Conservation (phyloP, 371 early-diverging fungal species). For the Mucor piriformis region DNA sequence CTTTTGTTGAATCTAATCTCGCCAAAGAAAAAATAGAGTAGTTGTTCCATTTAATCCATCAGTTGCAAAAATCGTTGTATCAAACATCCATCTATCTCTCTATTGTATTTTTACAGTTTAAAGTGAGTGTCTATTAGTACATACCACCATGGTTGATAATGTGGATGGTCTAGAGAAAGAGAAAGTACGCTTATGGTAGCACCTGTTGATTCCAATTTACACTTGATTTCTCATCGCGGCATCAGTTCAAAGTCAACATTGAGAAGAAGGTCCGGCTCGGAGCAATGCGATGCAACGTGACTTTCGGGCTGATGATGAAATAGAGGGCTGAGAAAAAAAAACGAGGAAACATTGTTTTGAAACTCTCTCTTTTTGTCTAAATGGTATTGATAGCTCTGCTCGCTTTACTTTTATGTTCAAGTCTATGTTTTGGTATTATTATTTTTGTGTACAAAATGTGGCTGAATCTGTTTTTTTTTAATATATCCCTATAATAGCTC, state of each 20-base stretch:
- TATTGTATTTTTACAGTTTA: not conserved
- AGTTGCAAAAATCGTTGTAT: conserved; percentile 1
- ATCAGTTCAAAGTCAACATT: not conserved
- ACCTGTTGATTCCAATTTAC: conserved; percentile 11
- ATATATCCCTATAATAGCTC: not conserved
- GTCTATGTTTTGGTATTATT: conserved; percentile 14
- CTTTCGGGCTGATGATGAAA: too few relatives aligned
- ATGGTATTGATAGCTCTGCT: not conserved
- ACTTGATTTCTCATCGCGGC: not conserved
- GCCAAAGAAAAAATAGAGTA: not conserved
- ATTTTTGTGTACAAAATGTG: conserved; percentile 7
- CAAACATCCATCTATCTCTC: conserved; percentile 6
- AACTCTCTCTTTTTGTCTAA: not conserved
- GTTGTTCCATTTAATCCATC: conserved; percentile 11
- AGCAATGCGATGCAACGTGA: not conserved
- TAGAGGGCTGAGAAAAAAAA: not conserved
- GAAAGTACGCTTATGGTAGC: conserved; percentile 21
- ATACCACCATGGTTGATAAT: conserved; percentile 38
- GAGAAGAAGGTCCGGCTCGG: not conserved
- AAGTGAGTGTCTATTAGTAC: conserved; percentile 5
- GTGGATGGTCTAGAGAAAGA: conserved; percentile 35
- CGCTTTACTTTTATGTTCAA: conserved; percentile 4
- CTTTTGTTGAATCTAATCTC: not conserved
- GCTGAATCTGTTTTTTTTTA: conserved; percentile 9
- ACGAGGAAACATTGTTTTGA: not conserved